A percentile compares a stretch with the other conserved stretches of the same genome.
Conservation (phyloP, 257 asterid species). For the Solanum ossicruentum region DNA sequence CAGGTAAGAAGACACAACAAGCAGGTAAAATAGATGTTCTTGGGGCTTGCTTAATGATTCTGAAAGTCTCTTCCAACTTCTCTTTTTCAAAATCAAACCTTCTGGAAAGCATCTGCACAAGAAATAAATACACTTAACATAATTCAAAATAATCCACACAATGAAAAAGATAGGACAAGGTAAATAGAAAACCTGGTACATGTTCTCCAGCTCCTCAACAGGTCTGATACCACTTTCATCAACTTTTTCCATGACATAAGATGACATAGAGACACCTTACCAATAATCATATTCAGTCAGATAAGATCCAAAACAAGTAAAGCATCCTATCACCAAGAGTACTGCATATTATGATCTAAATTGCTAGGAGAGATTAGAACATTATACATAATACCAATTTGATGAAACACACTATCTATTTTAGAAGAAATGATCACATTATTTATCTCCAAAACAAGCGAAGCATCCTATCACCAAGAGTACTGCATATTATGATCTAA, state of each 20-base stretch:
- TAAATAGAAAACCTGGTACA: slow-evolving; percentile 44
- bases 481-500: background rate
- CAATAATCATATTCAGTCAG: slow-evolving; percentile 1
- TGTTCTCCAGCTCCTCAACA: slow-evolving; percentile 60
- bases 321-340: background rate
- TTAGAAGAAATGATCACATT: background rate
- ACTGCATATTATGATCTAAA: background rate
- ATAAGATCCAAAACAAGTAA: background rate
- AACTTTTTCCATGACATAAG: slow-evolving; percentile 37
- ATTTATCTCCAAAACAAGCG: background rate
- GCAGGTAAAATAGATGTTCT: slow-evolving; percentile 14
- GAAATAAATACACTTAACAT: slow-evolving; percentile 1
- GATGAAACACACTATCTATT: background rate
- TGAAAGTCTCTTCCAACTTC: slow-evolving; percentile 24
- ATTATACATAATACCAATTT: background rate
- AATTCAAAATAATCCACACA: background rate
- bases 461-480: background rate
- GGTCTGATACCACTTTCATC: slow-evolving; percentile 22
- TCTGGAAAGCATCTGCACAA: slow-evolving; percentile 38
- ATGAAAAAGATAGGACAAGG: background rate
- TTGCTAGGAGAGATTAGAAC: background rate
- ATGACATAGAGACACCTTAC: slow-evolving; percentile 64
- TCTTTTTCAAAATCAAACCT: slow-evolving; percentile 50
- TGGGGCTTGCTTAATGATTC: slow-evolving; percentile 9
- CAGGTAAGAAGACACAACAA: slow-evolving; percentile 57